phyloP scores from a whole-genome alignment of 345 rosid genomes.

The Salix purpurea region DNA sequence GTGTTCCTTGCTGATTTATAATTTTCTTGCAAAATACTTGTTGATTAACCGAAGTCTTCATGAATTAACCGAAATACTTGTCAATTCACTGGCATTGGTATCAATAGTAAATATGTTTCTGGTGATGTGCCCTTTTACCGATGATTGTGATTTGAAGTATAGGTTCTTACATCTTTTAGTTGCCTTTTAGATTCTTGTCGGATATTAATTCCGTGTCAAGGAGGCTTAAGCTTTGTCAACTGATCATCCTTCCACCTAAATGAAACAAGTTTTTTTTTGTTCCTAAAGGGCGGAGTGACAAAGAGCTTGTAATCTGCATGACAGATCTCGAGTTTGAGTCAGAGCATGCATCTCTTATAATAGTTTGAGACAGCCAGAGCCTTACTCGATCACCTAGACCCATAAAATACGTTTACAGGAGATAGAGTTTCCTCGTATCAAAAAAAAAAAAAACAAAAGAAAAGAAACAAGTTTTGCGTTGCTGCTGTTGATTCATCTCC shows the following conservation, averaged over 20 bases:
- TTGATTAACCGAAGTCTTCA: neutral
- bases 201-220: neutral
- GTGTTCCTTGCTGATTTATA: neutral
- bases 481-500: neutral
- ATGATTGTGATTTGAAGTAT: neutral
- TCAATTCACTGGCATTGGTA: neutral
- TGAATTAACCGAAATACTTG: no score
- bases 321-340: no score
- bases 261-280: neutral
- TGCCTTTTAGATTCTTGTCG: neutral
- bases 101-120: neutral
- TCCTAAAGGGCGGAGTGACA: no score
- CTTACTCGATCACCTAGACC: no score
- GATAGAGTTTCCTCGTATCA: no score
- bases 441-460: no score
- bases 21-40: neutral
- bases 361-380: accelerated
- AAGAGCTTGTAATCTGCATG: no score
- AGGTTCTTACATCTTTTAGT: neutral
- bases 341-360: no score
- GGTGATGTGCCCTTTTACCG: neutral
- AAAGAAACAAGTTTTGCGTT: no score
- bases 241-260: neutral
- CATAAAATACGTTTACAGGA: no score
- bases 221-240: neutral